Conservation (phyloP, 148 eudicot genomes). For the Talinum fruticosum region DNA sequence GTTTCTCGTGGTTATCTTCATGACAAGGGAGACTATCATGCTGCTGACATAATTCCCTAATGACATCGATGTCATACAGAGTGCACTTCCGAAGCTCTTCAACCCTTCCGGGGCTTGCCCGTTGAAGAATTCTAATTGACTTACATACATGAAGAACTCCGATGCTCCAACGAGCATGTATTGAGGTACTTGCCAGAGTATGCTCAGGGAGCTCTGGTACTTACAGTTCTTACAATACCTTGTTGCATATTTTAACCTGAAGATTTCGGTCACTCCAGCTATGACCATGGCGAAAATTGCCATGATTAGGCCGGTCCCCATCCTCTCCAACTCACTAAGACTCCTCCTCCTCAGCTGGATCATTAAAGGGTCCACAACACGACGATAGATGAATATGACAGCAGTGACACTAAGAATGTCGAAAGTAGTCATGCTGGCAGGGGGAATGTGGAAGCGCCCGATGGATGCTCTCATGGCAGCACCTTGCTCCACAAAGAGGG, state of each 20-base stretch:
- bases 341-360: slow-evolving; percentile 40
- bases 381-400: slow-evolving; percentile 53
- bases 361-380: slow-evolving; percentile 46
- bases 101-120: slow-evolving; percentile 59
- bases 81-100: slow-evolving; percentile 75
- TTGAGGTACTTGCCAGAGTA: slow-evolving; percentile 75
- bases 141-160: slow-evolving; percentile 72
- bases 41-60: slow-evolving; percentile 66
- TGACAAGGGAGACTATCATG: slow-evolving; percentile 50
- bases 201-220: slow-evolving; percentile 50
- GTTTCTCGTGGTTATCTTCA: slow-evolving; percentile 42
- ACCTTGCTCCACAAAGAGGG: slow-evolving; percentile 76
- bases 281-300: slow-evolving; percentile 56
- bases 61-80: slow-evolving; percentile 64
- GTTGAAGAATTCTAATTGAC: slow-evolving; percentile 68
- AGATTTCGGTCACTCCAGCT: slow-evolving; percentile 52
- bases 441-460: slow-evolving; percentile 49
- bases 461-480: slow-evolving; percentile 54
- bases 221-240: slow-evolving; percentile 25
- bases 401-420: slow-evolving; percentile 60
- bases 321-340: slow-evolving; percentile 55
- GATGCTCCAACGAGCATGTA: slow-evolving; percentile 64
- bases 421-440: slow-evolving; percentile 70
- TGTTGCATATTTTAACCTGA: slow-evolving; percentile 35
- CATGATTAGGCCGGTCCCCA: slow-evolving; percentile 63